Base-by-base conservation (phyloP, 352 stramenopile species). In the Pythium scleroteichum region DNA sequence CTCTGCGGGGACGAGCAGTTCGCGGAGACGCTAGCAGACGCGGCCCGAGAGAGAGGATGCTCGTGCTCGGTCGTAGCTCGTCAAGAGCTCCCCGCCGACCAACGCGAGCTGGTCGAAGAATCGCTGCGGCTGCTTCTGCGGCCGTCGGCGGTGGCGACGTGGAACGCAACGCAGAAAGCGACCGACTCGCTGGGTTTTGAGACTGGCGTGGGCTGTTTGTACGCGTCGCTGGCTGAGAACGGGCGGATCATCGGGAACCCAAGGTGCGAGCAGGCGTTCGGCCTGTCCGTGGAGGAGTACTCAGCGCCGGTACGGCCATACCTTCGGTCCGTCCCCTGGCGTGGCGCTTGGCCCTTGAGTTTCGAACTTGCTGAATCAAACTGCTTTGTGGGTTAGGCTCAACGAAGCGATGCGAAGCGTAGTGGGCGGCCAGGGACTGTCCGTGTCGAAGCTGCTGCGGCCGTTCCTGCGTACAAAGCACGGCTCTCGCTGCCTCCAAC, bases 261-360 rank as follows among this genome's bases (percentile, higher is more conserved):
- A 1, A 42, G 39, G 19, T 19, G 57, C 9, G 60, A 68, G 19
- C 26, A 52, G 10, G 26, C 35, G 10, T 62, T 68, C 39, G 14
- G 53, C 1, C 24, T 68, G 24, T 20, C 26, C 3, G n/a, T 59
- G 2, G 24, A 58, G 14, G 20, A 23, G 1, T 22, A 68, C n/a
- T 22, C 27, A 2, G 26, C 20, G 12, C 60, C 52, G 1, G 33
- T 68, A 47, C 53, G 52, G 10, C 39, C 26, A 32, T 54, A 58
- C 22, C 29, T 65, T 41, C 57, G 58, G 58, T 65, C 13, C 16
- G 10, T 6, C 27, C 12, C 10, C 23, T 26, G 17, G 4, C 1
- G 1, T 14, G 13, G 29, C 17, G 29, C 42, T 53, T 9, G n/a
- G 42, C 32, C 19, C 14, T 17, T 20, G 38, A n/a, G 7, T 4